Evolutionary conservation across 176 grass and related monocot species (phyloP), one percentile per base, ranked within the genome.

Genomic region (Thinopyrum elongatum): DNA sequence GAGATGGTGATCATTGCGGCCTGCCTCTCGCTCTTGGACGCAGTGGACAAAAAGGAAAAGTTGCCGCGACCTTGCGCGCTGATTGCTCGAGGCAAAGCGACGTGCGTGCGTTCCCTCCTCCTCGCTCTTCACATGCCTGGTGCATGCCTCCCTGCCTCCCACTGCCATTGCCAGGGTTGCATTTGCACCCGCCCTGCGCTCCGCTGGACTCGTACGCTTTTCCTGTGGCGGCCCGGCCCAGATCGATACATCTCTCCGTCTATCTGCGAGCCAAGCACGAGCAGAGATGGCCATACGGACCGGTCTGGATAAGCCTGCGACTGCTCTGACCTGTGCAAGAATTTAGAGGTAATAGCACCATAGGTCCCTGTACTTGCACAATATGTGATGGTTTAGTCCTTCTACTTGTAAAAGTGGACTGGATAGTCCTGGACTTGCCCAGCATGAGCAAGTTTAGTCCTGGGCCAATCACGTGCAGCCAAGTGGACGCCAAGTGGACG

Each of bases 21-120:
- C 25, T 42, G 64, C 64, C 39, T 51, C 62, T 78, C 74, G 49
- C 42, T 81, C 49, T 53, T 53, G 49, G 49, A 53, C 0, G 49
- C 5, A 53, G 42, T 4, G 88, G 31, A 67, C 84, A 44, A 90
- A 81, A 90, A 78, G 79, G 25, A 35, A 83, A 90, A 83, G 74
- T 19, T 33, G 53, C 55, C n/a, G 41, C 35, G 17, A 7, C 74
- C 83, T 90, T 71, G 47, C 26, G 9, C 72, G 64, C 64, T 57
- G 73, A 86, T 83, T 68, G 89, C 60, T 29, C 67, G 67, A 74
- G 36, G 16, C 76, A 84, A 91, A 80, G 80, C 57, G 26, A 9
- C 67, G 74, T 36, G 57, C 69, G 12, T 80, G 87, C 81, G 39
- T 46, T 46, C 41, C 12, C 41, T 44, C 36, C 36, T 39, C 10